These are phyloP conservation scores for Carex parvula DNA, from an alignment of 176 grass and related monocot species.

Conservation along the genomic window DNA sequence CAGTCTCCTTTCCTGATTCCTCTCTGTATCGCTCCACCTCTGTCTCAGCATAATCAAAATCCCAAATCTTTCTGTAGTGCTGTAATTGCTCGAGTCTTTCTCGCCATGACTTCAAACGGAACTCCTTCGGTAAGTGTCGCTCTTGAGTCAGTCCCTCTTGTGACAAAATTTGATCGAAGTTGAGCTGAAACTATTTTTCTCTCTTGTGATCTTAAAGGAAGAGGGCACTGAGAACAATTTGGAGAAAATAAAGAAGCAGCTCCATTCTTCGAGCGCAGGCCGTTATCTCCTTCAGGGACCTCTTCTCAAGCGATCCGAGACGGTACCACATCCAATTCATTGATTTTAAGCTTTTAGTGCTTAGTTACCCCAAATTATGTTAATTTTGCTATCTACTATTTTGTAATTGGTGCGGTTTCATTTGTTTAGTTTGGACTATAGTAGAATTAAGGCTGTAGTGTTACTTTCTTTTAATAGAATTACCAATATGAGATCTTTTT, in stretches of 20 bases:
- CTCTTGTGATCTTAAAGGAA: slow-evolving; percentile 33
- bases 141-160: background rate
- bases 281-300: slow-evolving; percentile 86
- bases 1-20: slow-evolving; percentile 14
- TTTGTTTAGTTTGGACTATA: background rate
- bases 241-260: slow-evolving; percentile 97
- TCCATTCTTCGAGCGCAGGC: slow-evolving; percentile 62
- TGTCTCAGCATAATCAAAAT: background rate
- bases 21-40: background rate
- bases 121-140: slow-evolving; percentile 43
- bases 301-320: slow-evolving; percentile 97
- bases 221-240: slow-evolving; percentile 59
- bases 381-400: background rate
- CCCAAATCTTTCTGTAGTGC: slow-evolving; percentile 11
- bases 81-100: background rate
- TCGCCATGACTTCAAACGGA: slow-evolving; percentile 61
- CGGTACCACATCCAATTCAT: slow-evolving; percentile 38
- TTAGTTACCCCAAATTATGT: slow-evolving; percentile 20
- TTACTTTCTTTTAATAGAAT: slow-evolving; percentile 9
- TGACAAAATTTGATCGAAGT: background rate
- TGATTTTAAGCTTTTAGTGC: background rate
- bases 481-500: background rate
- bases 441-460: background rate
- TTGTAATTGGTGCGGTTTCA: background rate
- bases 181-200: slow-evolving; percentile 14